These are phyloP conservation scores for Apiospora phragmitis DNA, from an alignment of 2,329 filamentous ascomycete genomes.

Conservation along the genomic window DNA sequence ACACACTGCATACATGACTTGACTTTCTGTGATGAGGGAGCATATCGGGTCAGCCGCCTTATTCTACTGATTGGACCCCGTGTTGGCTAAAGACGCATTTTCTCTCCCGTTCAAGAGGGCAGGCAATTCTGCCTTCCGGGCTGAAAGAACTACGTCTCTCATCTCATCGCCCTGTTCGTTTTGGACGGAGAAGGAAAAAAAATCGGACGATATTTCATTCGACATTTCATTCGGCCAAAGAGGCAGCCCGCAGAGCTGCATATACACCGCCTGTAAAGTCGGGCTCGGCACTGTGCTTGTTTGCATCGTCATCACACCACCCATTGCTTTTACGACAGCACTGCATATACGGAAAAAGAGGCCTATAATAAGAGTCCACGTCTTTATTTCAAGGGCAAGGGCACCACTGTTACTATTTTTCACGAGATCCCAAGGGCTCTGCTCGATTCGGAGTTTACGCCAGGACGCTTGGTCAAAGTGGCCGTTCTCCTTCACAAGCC, in stretches of 20 bases:
- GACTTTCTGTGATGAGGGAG: neutral
- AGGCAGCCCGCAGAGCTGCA: slow-evolving; percentile 2
- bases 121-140: neutral
- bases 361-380: neutral
- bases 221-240: neutral
- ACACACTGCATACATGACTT: neutral
- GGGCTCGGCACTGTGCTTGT: neutral
- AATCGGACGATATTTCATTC: neutral
- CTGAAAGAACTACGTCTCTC: neutral
- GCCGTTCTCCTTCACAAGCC: neutral
- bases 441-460: neutral
- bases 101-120: neutral
- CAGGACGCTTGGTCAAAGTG: neutral
- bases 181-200: neutral
- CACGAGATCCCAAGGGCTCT: neutral
- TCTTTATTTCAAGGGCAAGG: neutral
- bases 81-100: neutral
- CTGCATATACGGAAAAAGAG: neutral
- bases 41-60: neutral
- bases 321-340: neutral
- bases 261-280: neutral
- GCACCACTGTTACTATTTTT: neutral
- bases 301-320: neutral
- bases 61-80: neutral
- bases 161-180: neutral